Percentiles rank a stretch among this genome's conserved stretches.
phyloP scores from a whole-genome alignment of 1,284 basidiomycete genomes.

The Omphalotus olearius region DNA sequence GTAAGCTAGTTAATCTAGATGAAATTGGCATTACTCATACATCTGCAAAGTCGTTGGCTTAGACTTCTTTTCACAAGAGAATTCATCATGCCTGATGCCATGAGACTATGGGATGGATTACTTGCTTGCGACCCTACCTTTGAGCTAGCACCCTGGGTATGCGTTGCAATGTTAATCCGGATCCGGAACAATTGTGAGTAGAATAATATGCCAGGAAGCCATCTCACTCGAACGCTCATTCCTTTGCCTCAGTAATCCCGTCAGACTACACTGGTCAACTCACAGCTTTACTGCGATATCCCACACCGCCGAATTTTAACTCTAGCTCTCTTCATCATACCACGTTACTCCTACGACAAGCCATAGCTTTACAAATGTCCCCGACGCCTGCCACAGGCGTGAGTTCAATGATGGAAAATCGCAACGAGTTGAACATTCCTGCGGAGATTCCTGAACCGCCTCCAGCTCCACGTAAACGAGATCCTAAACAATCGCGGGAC shows the following conservation, averaged over 20 bases:
- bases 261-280: conserved; percentile 84
- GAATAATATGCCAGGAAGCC: background rate
- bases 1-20: conserved; percentile 40
- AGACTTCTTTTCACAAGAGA: conserved; percentile 88
- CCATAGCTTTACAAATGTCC: conserved; percentile 71
- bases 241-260: conserved; percentile 60
- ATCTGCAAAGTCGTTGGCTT: conserved; percentile 73
- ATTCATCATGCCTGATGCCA: conserved; percentile 69
- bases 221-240: conserved; percentile 3
- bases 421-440: conserved; percentile 68
- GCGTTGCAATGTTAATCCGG: conserved; percentile 88
- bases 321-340: conserved; percentile 46
- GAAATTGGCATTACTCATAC: background rate
- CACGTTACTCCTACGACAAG: conserved; percentile 76
- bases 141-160: conserved; percentile 77
- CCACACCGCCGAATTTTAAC: conserved; percentile 39
- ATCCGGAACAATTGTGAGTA: conserved; percentile 80
- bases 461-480: conserved; percentile 34
- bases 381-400: conserved; percentile 71
- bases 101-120: conserved; percentile 87
- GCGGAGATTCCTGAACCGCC: conserved; percentile 57
- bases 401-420: conserved; percentile 76
- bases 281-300: conserved; percentile 81
- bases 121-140: conserved; percentile 80
- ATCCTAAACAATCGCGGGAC: conserved; percentile 20